Evolutionary conservation across 176 grass and related monocot species (phyloP), one percentile per base, ranked within the genome.

Genomic region (Cenchrus fungigraminus): DNA sequence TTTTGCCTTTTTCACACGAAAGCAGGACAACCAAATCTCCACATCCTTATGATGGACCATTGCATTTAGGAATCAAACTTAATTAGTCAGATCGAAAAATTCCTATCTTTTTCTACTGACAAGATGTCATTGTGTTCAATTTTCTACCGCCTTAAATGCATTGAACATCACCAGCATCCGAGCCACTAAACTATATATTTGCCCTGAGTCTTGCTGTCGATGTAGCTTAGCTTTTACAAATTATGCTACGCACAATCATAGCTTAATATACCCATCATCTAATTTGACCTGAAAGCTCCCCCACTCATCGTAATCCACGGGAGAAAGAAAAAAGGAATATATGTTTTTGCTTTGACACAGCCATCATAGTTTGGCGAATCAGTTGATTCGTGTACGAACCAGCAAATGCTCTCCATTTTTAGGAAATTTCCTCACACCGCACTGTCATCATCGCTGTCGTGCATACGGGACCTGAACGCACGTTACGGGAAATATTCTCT

Each of bases 401-500:
- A 79, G 76, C 75, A 32, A 57, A 50, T 50, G 9, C 31, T 12
- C 31, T 12, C n/a, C n/a, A 17, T 1, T 31, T 68, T 9, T 47
- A 77, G 51, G 62, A 85, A 68, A 31, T 77, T 77, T 77, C 51
- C 50, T 43, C 3, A 84, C 72, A 50, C 34, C 50, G 25, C 34
- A 40, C 5, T 82, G 42, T n/a, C 68, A 83, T 83, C 65, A 63
- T 83, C 47, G 32, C 10, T 17, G 45, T 65, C 71, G 73, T 34
- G 10, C 57, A 32, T 11, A 51, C n/a, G 12, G 63, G 9, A 63
- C 44, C 44, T 47, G 58, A 62, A 78, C n/a, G 20, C 57, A 77
- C 50, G 60, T 67, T 43, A 56, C 19, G 54, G 17, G 54, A 56
- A 56, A 56, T 56, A 56, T 56, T 56, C 65, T 66, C 3, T 62